Conservation (phyloP, 768 basidiomycete species). For the Amanita muscaria region DNA sequence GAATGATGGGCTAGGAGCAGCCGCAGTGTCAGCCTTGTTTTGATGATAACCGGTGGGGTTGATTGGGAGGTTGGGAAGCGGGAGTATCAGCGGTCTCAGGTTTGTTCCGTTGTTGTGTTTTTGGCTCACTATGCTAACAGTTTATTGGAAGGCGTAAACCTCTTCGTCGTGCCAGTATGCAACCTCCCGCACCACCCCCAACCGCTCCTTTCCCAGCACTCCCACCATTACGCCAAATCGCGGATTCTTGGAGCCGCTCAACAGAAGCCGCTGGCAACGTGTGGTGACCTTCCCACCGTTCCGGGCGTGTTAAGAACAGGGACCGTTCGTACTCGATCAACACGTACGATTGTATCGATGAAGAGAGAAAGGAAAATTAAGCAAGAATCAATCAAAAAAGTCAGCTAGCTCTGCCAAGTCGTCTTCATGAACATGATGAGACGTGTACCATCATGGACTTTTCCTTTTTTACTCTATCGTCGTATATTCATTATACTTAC, state of each 20-base stretch:
- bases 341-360: slow-evolving; percentile 25
- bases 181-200: slow-evolving; percentile 20
- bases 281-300: no score
- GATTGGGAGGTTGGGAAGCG: slow-evolving; percentile 47
- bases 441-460: no score
- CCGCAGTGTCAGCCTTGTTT: slow-evolving; percentile 29
- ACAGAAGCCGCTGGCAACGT: background rate
- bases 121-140: slow-evolving; percentile 4
- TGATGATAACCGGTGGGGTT: background rate
- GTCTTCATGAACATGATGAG: no score
- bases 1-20: slow-evolving; percentile 30
- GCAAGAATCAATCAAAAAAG: no score
- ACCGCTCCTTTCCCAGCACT: slow-evolving; percentile 8
- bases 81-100: slow-evolving; percentile 33
- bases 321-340: slow-evolving; percentile 24
- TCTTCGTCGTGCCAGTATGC: slow-evolving; percentile 25
- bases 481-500: no score
- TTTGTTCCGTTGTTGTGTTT: slow-evolving; percentile 8
- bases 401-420: no score
- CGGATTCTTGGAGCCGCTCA: background rate
- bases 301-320: slow-evolving; percentile 22
- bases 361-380: slow-evolving; percentile 34
- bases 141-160: slow-evolving; percentile 30
- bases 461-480: no score
- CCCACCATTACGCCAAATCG: background rate